Base-by-base conservation (phyloP, 2,329 filamentous ascomycete genomes). In the Eutypella sp. region DNA sequence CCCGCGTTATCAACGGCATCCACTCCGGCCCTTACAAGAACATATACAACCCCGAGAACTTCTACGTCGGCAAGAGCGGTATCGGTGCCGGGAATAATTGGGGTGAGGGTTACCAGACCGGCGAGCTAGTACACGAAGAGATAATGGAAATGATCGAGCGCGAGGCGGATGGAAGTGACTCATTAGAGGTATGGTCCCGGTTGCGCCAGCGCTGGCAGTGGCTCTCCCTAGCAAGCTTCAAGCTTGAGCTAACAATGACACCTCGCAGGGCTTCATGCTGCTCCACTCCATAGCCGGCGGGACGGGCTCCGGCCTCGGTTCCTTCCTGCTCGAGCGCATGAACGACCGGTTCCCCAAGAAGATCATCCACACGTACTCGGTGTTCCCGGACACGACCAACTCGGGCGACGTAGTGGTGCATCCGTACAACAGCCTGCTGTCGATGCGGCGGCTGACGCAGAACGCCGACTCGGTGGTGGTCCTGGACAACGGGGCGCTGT, bases 131-230 rank as follows among this genome's bases (percentile, higher is more conserved):
- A 18, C 89, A 92, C 58, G 93, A 99, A 67, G 93, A 99, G 65
- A 89, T 99, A 46, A 89, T 99, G 78, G 95, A 99, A 66, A 99
- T 99, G 90, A 96, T 99, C 61, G 93, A 99, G 64, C 86, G 93
- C 49, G 93, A 99, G 67, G 93, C 95, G 15, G 93, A 99, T 67
- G 95, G 95, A 25, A 97, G 92, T 65, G 93, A 99, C 68, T 96
- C 91, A 43, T 77, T 99, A 4, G 93, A 99, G 75, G 86, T 87
- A 66, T n/a, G n/a, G n/a, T n/a, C n/a, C n/a, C n/a, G n/a, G n/a
- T n/a, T n/a, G n/a, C n/a, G n/a, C n/a, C n/a, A n/a, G n/a, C n/a
- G n/a, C n/a, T n/a, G n/a, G n/a, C n/a, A n/a, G n/a, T n/a, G n/a
- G n/a, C n/a, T n/a, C n/a, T n/a, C n/a, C n/a, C n/a, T n/a, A n/a